Base-by-base conservation (phyloP, 2,329 filamentous ascomycete genomes). In the Fusarium globosum region DNA sequence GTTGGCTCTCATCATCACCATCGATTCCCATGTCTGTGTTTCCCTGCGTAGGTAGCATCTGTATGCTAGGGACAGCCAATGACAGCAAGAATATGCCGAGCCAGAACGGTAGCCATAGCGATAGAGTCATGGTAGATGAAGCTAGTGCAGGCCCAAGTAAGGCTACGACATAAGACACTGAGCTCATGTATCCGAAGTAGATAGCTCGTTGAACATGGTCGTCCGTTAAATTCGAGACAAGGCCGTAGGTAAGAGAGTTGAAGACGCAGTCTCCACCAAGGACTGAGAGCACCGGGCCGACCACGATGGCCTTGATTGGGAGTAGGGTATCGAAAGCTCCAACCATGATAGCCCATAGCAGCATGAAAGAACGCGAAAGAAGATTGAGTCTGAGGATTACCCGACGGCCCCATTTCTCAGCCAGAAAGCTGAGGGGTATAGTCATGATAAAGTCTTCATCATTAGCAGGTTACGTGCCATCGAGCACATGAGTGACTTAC, bases 181-280 rank as follows among this genome's bases (percentile, higher is more conserved):
- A 86, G 72, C 84, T 85, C 79, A 86, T 85, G 77, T 86, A 86
- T 38, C 85, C 86, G 72, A 87, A 87, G 72, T 85, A 86, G 5
- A 85, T 84, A 14, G 86, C 85, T 13, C 85, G 85, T 79, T 82
- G 78, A 11, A 85, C 81, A 49, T 82, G 79, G 56, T 87, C 84
- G 10, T 86, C 82, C 1, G 85, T 84, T 28, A 86, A 76, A 3
- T 81, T 79, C 2, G 86, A 83, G 1, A 85, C 84, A 10, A 87
- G 80, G 4, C 83, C 78, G 57, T 87, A 87, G 6, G 84, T 81
- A 46, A 87, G 83, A 26, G 86, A 87, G 65, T 86, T 86, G 74
- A 88, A 85, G 20, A 87, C 85, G 33, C 86, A 87, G 66, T 87
- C 86, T 20, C 85, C 86, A 4, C 86, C 86, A 0, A 88, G 79